Conservation (phyloP, 2,329 filamentous ascomycete species). For the Exophiala viscosa region DNA sequence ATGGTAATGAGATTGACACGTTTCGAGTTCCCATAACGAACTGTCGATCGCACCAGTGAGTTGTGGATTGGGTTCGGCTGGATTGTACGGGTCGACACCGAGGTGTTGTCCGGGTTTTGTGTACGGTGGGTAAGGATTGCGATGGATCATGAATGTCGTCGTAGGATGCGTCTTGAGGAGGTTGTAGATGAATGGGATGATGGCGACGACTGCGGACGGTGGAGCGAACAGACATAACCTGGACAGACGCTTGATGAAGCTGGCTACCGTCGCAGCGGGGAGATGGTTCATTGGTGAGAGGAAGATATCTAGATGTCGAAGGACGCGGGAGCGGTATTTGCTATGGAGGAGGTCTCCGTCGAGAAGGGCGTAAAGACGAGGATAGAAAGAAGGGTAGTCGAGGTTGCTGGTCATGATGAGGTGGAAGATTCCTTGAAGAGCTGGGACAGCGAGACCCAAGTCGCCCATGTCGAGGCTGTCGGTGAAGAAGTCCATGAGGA, state of each 20-base stretch:
- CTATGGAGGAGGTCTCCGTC: constrained; percentile 85
- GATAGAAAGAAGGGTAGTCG: constrained; percentile 92
- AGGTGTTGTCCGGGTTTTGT: constrained; percentile 59
- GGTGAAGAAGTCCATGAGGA: constrained; percentile 95
- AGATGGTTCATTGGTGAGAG: constrained; percentile 80
- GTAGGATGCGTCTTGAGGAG: constrained; percentile 82
- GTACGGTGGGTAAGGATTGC: constrained; percentile 59
- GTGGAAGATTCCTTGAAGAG: constrained; percentile 90
- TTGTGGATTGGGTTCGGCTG: constrained; percentile 75
- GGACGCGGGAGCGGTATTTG: constrained; percentile 88
- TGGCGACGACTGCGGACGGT: constrained; percentile 80
- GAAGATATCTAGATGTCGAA: constrained; percentile 87
- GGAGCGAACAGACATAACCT: constrained; percentile 82
- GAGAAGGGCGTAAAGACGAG: constrained; percentile 87
- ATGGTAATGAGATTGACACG: constrained; percentile 88
- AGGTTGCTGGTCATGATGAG: constrained; percentile 90
- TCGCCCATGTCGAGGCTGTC: constrained; percentile 86
- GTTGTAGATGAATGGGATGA: constrained; percentile 94
- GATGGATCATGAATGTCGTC: constrained; percentile 95
- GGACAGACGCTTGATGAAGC: constrained; percentile 91
- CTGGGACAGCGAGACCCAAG: constrained; percentile 72
- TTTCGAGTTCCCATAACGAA: constrained; percentile 90
- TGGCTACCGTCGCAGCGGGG: constrained; percentile 83
- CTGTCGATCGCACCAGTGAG: constrained; percentile 84
- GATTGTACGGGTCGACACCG: constrained; percentile 71